phyloP scores from a whole-genome alignment of 2,329 filamentous ascomycete species.

The Hymenoscyphus occultus region DNA sequence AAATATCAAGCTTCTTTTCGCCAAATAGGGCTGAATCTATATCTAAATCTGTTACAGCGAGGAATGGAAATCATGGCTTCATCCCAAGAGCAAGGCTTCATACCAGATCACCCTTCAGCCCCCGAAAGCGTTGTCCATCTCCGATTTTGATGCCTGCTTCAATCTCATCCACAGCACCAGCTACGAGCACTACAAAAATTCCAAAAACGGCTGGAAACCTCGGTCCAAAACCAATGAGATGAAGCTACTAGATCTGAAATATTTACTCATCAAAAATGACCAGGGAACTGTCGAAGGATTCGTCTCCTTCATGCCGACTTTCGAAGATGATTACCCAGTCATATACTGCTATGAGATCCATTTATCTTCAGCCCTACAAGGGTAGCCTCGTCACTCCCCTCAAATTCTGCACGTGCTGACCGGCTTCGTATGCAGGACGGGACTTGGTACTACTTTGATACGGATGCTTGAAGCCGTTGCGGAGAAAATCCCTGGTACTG shows the following conservation, averaged over 20 bases:
- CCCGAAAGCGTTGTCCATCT: conserved; percentile 40
- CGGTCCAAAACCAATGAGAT: conserved; percentile 64
- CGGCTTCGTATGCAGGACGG: conserved; percentile 45
- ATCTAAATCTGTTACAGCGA: conserved; percentile 6
- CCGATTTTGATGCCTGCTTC: conserved; percentile 53
- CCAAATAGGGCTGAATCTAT: neutral
- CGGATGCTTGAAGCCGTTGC: conserved; percentile 52
- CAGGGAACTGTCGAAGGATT: conserved; percentile 49
- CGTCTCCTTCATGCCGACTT: conserved; percentile 68
- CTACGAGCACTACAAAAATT: conserved; percentile 59
- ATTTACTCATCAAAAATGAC: conserved; percentile 56
- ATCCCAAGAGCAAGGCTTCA: conserved; percentile 43
- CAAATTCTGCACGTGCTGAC: conserved; percentile 8
- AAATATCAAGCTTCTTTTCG: too few species aligned
- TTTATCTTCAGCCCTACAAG: conserved; percentile 53
- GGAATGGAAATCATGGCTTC: conserved; percentile 44
- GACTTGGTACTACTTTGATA: conserved; percentile 62
- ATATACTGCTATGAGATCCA: conserved; percentile 81
- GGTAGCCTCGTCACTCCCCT: conserved; percentile 40
- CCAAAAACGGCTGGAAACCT: conserved; percentile 61
- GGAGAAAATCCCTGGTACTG: conserved; percentile 49
- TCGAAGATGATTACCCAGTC: conserved; percentile 62
- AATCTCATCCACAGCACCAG: conserved; percentile 61
- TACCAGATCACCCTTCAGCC: conserved; percentile 47
- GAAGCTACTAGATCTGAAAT: conserved; percentile 63